Base-by-base conservation (phyloP, 2,329 filamentous ascomycete genomes). In the Ophiostoma pallidulum region DNA sequence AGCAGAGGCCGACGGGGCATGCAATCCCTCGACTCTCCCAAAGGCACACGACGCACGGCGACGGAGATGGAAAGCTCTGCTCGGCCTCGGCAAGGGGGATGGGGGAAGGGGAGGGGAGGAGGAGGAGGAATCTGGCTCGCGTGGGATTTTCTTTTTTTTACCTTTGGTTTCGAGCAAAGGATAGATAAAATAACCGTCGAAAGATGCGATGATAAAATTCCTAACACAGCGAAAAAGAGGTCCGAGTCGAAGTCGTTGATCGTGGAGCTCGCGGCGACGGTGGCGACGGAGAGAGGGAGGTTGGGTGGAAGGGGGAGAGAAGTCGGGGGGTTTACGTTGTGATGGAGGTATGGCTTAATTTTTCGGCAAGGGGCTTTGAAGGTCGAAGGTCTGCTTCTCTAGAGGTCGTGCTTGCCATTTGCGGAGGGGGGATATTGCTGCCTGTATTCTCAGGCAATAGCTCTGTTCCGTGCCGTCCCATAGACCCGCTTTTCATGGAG, bases 271-370 rank as follows among this genome's bases (percentile, higher is more conserved):
- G 37, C 12, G 32, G 38, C 26, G 48, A 19, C 37, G 47, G 37
- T 47, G 41, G 45, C 20, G 32, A 28, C 13, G 31, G 38, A 13
- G 20, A 38, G 22, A 40, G 28, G 33, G 40, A 20, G 33, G 22
- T 19, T 26, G 36, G 42, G 37, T 29, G 41, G 26, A 37, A 29
- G n/a, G 37, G 28, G 18, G 36, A 26, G 14, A 29, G 35, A 20
- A 24, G 19, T 42, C 33, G 40, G 33, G 35, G 22, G 7, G 39
- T 18, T 16, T 32, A 31, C 14, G 45, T 29, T 18, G 31, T 39
- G 22, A 39, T 28, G 29, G 31, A 47, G 28, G 49, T 45, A 22
- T 48, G 49, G 41, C 37, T 45, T 26, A 50, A 38, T 51, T 51
- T 51, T 51, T 50, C 41, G 45, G 29, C 35, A 47, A 44, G 45